Evolutionary conservation across 768 basidiomycete species (phyloP).

Genomic region (Boletus edulis): DNA sequence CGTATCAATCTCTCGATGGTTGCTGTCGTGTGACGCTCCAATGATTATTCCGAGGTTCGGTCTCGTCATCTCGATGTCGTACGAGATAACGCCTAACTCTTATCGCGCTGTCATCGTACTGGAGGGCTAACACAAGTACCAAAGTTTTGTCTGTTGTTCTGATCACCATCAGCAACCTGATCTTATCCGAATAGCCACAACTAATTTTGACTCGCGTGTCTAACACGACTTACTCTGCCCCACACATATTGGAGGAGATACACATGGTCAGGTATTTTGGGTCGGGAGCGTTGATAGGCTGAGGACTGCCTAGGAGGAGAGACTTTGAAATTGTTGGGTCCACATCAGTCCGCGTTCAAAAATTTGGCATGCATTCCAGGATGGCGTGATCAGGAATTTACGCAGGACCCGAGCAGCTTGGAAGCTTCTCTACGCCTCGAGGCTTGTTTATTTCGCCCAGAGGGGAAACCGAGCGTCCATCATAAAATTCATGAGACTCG

Average conservation of each 20-base stretch:
- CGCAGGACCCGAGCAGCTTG: background rate
- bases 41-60: background rate
- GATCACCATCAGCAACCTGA: background rate
- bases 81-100: background rate
- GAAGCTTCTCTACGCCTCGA: background rate
- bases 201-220: background rate
- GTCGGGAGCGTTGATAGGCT: too few species aligned
- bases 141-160: too few species aligned
- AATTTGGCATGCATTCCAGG: background rate
- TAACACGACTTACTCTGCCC: too few species aligned
- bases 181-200: background rate
- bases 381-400: background rate
- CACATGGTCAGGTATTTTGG: background rate
- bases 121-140: too few species aligned
- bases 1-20: too few species aligned
- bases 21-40: too few species aligned
- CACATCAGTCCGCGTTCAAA: background rate
- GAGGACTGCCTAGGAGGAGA: too few species aligned
- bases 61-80: slow-evolving; percentile 1
- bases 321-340: too few species aligned
- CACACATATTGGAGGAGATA: too few species aligned
- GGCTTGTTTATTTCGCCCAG: background rate
- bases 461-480: background rate
- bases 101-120: background rate
- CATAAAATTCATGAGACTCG: background rate